phyloP scores from a whole-genome alignment of 2,329 filamentous ascomycete genomes.

The Pestalotiopsis sp. region DNA sequence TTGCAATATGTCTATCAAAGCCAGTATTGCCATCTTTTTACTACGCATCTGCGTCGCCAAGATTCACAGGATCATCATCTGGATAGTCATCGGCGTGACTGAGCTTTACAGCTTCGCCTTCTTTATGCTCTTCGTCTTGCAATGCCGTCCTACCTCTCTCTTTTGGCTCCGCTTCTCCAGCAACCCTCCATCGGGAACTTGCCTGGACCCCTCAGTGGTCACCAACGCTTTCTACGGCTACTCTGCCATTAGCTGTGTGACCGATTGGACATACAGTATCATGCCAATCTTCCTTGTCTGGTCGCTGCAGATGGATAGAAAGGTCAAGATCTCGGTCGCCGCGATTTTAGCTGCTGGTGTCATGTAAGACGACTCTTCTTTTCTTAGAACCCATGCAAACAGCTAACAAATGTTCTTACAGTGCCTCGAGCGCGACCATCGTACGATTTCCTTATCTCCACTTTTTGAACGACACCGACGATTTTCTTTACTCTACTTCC shows the following conservation, averaged over 20 bases:
- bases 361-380: slow-evolving; percentile 32
- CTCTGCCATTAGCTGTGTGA: slow-evolving; percentile 39
- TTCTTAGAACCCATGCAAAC: neutral
- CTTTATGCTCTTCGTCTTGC: slow-evolving; percentile 41
- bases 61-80: slow-evolving; percentile 35
- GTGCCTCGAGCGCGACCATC: slow-evolving; percentile 44
- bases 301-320: slow-evolving; percentile 41
- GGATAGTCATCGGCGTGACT: slow-evolving; percentile 28
- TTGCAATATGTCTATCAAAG: slow-evolving; percentile 37
- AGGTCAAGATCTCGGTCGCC: slow-evolving; percentile 41
- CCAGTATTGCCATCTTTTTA: slow-evolving; percentile 42
- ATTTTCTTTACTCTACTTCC: slow-evolving; percentile 46
- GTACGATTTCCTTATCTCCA: slow-evolving; percentile 45
- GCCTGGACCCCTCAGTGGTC: slow-evolving; percentile 29
- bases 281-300: slow-evolving; percentile 43
- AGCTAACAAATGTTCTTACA: slow-evolving; percentile 5
- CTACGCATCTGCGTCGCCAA: slow-evolving; percentile 35
- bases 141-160: slow-evolving; percentile 40
- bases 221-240: slow-evolving; percentile 37
- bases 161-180: slow-evolving; percentile 39
- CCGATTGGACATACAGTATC: slow-evolving; percentile 43
- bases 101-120: slow-evolving; percentile 38
- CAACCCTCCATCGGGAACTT: slow-evolving; percentile 30
- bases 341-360: slow-evolving; percentile 35
- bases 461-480: slow-evolving; percentile 35